Conservation (phyloP, 2,329 filamentous ascomycete genomes). For the Elsinoe ampelina region DNA sequence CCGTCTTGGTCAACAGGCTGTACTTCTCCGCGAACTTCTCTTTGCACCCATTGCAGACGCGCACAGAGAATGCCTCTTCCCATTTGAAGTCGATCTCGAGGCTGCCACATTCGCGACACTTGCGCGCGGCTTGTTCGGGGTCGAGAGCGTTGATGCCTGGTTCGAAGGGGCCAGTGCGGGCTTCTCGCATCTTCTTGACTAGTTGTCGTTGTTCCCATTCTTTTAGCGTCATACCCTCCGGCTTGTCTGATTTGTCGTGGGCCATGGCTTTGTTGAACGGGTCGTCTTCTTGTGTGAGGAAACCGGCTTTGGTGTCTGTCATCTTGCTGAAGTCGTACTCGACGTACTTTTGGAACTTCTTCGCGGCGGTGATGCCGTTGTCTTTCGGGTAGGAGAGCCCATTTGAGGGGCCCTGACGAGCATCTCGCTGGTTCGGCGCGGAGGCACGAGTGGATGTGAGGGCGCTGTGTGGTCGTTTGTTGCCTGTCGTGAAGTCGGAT, state of each 20-base stretch:
- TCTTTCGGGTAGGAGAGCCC: slow-evolving; percentile 31
- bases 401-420: slow-evolving; percentile 35
- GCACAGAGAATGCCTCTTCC: slow-evolving; percentile 71
- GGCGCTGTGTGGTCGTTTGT: slow-evolving; percentile 62
- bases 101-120: slow-evolving; percentile 72
- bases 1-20: slow-evolving; percentile 90
- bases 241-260: slow-evolving; percentile 54
- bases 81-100: slow-evolving; percentile 92
- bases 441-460: slow-evolving; percentile 43
- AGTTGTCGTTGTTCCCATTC: slow-evolving; percentile 87
- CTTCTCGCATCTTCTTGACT: slow-evolving; percentile 59
- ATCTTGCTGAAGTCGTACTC: slow-evolving; percentile 98
- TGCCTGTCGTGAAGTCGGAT: slow-evolving; percentile 44
- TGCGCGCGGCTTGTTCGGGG: slow-evolving; percentile 45
- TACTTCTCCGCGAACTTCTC: slow-evolving; percentile 88
- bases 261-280: slow-evolving; percentile 69
- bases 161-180: slow-evolving; percentile 76
- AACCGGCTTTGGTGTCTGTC: slow-evolving; percentile 95
- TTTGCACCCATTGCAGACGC: slow-evolving; percentile 76
- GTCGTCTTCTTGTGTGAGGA: slow-evolving; percentile 83
- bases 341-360: slow-evolving; percentile 87
- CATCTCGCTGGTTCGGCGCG: slow-evolving; percentile 60
- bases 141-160: slow-evolving; percentile 73
- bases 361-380: slow-evolving; percentile 59
- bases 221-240: slow-evolving; percentile 75